These are phyloP conservation scores for Starmera stellimalicola DNA, from an alignment of 1,139 yeast species.

Conservation along the genomic window DNA sequence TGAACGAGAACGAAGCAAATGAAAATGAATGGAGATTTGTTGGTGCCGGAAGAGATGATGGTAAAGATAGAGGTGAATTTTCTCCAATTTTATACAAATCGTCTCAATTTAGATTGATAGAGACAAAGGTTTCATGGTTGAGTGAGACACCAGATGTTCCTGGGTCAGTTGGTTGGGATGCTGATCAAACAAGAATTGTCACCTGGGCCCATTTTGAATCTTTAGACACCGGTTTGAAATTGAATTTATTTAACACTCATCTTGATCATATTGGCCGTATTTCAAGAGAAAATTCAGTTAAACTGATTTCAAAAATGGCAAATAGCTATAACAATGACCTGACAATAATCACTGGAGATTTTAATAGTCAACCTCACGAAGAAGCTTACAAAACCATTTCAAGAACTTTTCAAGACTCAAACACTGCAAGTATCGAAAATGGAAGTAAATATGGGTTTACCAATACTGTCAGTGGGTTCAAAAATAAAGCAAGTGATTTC, in stretches of 20 bases:
- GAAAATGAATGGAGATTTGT: slow-evolving; percentile 28
- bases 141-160: slow-evolving; percentile 40
- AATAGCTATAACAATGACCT: slow-evolving; percentile 31
- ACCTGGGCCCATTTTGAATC: slow-evolving; percentile 35
- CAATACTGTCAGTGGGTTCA: slow-evolving; percentile 43
- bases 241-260: slow-evolving; percentile 47
- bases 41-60: slow-evolving; percentile 42
- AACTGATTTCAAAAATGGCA: slow-evolving; percentile 35
- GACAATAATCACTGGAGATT: slow-evolving; percentile 35
- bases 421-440: slow-evolving; percentile 8
- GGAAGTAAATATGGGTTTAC: slow-evolving; percentile 33
- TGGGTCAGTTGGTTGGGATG: slow-evolving; percentile 45
- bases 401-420: slow-evolving; percentile 26
- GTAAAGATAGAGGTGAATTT: slow-evolving; percentile 34
- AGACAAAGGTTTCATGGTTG: slow-evolving; percentile 32
- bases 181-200: slow-evolving; percentile 37
- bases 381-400: slow-evolving; percentile 36
- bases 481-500: slow-evolving; percentile 20
- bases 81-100: slow-evolving; percentile 33
- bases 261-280: slow-evolving; percentile 43
- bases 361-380: slow-evolving; percentile 45
- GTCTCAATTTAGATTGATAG: slow-evolving; percentile 29
- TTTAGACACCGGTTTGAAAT: slow-evolving; percentile 19
- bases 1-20: slow-evolving; percentile 14
- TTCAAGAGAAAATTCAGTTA: slow-evolving; percentile 40